Conservation (phyloP, 2,329 filamentous ascomycete species). For the Trichoderma polysporum region DNA sequence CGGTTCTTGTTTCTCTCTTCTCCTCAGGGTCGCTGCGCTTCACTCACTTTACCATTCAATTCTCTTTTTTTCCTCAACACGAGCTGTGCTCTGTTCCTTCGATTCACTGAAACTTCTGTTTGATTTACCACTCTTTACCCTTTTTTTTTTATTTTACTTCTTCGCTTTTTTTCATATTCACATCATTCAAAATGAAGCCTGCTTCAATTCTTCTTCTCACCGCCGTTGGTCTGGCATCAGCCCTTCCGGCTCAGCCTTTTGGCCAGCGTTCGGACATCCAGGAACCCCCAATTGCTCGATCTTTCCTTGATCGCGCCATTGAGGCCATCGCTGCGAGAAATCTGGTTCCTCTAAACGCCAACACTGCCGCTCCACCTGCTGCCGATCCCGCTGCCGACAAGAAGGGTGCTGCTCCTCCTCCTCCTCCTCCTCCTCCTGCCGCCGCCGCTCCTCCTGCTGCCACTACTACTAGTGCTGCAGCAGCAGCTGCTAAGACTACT, state of each 20-base stretch:
- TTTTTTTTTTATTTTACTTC: not conserved
- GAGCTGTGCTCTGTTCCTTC: slow-evolving; percentile 35
- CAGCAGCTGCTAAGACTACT: not conserved
- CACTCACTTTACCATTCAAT: slow-evolving; percentile 16
- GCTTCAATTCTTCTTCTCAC: slow-evolving; percentile 29
- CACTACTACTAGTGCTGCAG: not conserved
- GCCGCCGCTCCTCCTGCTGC: not conserved
- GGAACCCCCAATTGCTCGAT: not conserved
- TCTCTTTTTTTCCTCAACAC: slow-evolving; percentile 25
- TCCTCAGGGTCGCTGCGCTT: slow-evolving; percentile 21
- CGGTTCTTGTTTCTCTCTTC: slow-evolving; percentile 1
- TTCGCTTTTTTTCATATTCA: not conserved
- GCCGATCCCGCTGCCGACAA: not conserved
- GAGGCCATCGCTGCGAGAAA: not conserved
- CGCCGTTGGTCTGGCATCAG: slow-evolving; percentile 34
- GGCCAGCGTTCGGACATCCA: not conserved
- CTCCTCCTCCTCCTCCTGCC: not conserved
- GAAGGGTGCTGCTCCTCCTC: not conserved
- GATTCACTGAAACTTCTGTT: slow-evolving; percentile 9
- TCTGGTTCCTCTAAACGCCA: slow-evolving; percentile 3
- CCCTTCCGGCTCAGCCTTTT: slow-evolving; percentile 24
- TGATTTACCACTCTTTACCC: slow-evolving; percentile 9
- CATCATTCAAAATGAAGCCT: slow-evolving; percentile 30
- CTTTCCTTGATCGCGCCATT: not conserved
- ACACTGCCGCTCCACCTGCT: slow-evolving; percentile 1